These are phyloP conservation scores for Uncinocarpus reesii DNA, from an alignment of 2,329 filamentous ascomycete species.

Conservation along the genomic window DNA sequence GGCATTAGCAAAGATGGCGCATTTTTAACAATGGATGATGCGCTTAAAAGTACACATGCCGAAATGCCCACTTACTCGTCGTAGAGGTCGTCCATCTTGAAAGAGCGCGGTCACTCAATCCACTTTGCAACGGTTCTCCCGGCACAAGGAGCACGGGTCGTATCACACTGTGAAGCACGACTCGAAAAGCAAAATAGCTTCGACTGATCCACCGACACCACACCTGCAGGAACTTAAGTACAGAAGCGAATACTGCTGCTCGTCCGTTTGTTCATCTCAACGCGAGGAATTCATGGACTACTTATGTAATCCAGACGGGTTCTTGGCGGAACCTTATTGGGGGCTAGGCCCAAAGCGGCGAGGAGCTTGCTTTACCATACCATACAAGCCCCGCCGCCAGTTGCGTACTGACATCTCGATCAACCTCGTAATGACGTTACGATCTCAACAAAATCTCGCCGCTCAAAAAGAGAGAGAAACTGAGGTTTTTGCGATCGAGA, in stretches of 20 bases:
- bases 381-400: not conserved
- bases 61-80: constrained; percentile 57
- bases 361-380: not conserved
- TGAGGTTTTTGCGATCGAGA: not conserved
- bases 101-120: not conserved
- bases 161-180: not conserved
- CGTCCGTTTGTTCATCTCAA: too few relatives aligned
- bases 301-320: not conserved
- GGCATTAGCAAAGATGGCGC: constrained; percentile 16
- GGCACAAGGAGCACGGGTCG: not conserved
- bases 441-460: not conserved
- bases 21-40: constrained; percentile 6
- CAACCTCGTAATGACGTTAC: not conserved
- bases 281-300: not conserved
- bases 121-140: not conserved
- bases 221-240: not conserved
- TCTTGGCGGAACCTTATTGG: not conserved
- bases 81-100: constrained; percentile 84
- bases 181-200: not conserved
- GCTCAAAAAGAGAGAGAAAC: too few relatives aligned
- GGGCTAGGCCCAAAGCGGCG: constrained; percentile 1
- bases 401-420: not conserved
- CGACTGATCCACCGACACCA: not conserved
- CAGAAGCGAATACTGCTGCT: too few relatives aligned
- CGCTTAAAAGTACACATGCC: not conserved